Conservation (phyloP, 225 moss, liverwort and hornwort genomes). For the Sphagnum contortum region DNA sequence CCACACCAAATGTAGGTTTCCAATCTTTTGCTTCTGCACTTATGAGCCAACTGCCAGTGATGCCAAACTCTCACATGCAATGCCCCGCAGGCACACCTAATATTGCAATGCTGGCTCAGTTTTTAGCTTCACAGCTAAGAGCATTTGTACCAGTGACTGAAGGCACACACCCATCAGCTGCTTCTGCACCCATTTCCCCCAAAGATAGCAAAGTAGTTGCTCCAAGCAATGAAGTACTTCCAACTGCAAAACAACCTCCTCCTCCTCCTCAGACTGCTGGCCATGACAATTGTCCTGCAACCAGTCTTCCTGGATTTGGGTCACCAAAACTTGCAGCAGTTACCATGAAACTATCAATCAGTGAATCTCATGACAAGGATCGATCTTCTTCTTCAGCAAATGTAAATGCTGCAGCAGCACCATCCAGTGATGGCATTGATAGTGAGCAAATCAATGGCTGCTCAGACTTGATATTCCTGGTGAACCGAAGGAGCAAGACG, state of each 20-base stretch:
- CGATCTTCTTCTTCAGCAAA: slow-evolving; percentile 69
- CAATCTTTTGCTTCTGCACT: slow-evolving; percentile 57
- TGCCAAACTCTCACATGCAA: slow-evolving; percentile 32
- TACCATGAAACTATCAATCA: slow-evolving; percentile 23
- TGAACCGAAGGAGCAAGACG: slow-evolving; percentile 82
- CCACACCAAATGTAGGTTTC: slow-evolving; percentile 33
- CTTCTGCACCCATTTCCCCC: slow-evolving; percentile 13
- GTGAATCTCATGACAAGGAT: slow-evolving; percentile 45
- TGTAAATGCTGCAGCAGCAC: slow-evolving; percentile 23
- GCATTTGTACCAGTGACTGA: slow-evolving; percentile 46
- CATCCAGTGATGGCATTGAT: slow-evolving; percentile 37
- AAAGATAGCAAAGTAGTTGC: slow-evolving; percentile 14
- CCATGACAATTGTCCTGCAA: no score
- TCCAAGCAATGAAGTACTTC: slow-evolving; percentile 12
- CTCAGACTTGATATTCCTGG: slow-evolving; percentile 62
- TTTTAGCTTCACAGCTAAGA: slow-evolving; percentile 67
- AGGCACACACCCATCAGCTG: slow-evolving; percentile 8
- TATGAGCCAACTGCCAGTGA: slow-evolving; percentile 46
- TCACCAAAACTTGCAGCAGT: slow-evolving; percentile 19
- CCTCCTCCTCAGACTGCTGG: no score
- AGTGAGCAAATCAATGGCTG: slow-evolving; percentile 40
- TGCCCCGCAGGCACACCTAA: slow-evolving; percentile 45
- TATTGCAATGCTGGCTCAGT: slow-evolving; percentile 69
- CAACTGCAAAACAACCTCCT: not conserved
- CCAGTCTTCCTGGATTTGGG: slow-evolving; percentile 7